A percentile compares a stretch with the other conserved stretches of the same genome.
Conservation (phyloP, 106 monocot species). For the Acorus gramineus region DNA sequence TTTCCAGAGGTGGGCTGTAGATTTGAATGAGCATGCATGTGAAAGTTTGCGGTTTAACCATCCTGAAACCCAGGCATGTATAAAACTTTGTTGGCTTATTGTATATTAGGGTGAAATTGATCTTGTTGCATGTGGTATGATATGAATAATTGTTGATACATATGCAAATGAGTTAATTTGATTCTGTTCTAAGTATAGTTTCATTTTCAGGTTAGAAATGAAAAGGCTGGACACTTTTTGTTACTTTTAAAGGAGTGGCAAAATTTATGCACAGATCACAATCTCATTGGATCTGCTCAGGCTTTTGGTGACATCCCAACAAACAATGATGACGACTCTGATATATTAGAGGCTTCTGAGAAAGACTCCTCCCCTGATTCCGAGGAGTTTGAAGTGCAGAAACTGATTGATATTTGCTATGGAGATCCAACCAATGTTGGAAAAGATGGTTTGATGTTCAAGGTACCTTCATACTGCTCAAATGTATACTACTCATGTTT, state of each 20-base stretch:
- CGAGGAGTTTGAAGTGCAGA: constrained; percentile 66
- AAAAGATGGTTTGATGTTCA: constrained; percentile 44
- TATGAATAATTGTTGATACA: neutral
- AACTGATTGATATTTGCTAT: constrained; percentile 62
- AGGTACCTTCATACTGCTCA: constrained; percentile 24
- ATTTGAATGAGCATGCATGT: constrained; percentile 29
- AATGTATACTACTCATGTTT: too few relatives aligned
- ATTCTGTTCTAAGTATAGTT: too few relatives aligned
- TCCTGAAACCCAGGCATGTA: constrained; percentile 27
- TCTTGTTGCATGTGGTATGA: neutral
- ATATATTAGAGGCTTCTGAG: constrained; percentile 20
- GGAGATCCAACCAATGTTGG: constrained; percentile 47
- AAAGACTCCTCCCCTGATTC: neutral
- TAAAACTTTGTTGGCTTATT: too few relatives aligned
- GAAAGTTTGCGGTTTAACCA: constrained; percentile 34
- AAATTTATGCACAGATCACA: constrained; percentile 31
- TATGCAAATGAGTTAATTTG: neutral
- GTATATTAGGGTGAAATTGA: too few relatives aligned
- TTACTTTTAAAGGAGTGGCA: constrained; percentile 66
- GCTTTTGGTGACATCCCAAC: neutral
- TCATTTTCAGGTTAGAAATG: constrained; percentile 70
- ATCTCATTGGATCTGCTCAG: constrained; percentile 6
- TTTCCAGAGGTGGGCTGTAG: constrained; percentile 39
- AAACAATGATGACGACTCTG: neutral
- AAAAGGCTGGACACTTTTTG: constrained; percentile 77